Evolutionary conservation across 2,329 filamentous ascomycete species (phyloP).

Genomic region (Fusarium sp.): DNA sequence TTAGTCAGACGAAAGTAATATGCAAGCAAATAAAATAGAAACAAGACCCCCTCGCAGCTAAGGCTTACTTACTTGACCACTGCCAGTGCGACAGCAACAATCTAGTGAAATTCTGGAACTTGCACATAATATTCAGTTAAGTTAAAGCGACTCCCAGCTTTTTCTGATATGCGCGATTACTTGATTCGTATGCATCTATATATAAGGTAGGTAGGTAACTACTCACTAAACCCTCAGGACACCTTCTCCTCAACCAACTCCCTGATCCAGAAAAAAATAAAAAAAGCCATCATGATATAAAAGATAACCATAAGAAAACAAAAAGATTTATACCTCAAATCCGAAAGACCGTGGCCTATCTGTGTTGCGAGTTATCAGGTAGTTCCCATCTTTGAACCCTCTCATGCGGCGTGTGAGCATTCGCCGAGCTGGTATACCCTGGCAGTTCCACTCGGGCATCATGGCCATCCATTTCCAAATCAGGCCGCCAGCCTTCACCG

Average conservation of each 20-base stretch:
- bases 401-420: slow-evolving; percentile 21
- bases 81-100: background rate
- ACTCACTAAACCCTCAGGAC: background rate
- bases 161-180: background rate
- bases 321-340: rapidly evolving
- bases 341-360: background rate
- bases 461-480: slow-evolving; percentile 42
- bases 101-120: background rate
- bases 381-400: slow-evolving; percentile 43
- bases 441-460: slow-evolving; percentile 36
- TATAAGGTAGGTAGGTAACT: too few species aligned
- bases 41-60: too few species aligned
- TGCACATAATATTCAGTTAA: background rate
- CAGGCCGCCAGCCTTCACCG: slow-evolving; percentile 33
- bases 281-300: background rate
- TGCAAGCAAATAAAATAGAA: too few species aligned
- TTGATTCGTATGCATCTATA: background rate
- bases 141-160: too few species aligned
- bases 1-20: too few species aligned
- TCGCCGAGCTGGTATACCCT: slow-evolving; percentile 29
- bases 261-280: background rate
- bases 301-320: background rate
- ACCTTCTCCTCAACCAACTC: background rate
- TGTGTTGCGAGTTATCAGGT: slow-evolving; percentile 38
- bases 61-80: background rate